Conservation (phyloP, 1,139 yeast species). For the Lodderomyces elongisporus region DNA sequence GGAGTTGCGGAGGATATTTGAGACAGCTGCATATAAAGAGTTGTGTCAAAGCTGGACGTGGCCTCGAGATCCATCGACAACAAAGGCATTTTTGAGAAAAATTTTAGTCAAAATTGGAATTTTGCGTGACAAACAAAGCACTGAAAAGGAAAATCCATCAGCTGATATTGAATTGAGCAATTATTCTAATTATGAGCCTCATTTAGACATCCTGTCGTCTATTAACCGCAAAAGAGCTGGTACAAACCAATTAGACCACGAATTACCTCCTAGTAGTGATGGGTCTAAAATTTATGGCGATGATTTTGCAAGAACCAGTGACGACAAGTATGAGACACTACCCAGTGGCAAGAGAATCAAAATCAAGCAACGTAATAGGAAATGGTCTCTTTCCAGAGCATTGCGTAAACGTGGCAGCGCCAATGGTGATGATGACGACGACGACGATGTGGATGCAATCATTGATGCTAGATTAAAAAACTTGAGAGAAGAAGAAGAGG, state of each 20-base stretch:
- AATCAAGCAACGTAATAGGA: conserved; percentile 23
- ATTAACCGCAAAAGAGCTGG: conserved; percentile 47
- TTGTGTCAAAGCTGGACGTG: conserved; percentile 80
- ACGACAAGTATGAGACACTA: conserved; percentile 43
- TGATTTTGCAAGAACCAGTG: conserved; percentile 19
- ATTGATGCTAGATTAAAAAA: conserved; percentile 47
- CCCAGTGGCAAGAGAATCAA: conserved; percentile 67
- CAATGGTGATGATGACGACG: conserved; percentile 46
- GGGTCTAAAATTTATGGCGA: conserved; percentile 29
- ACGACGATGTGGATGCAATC: conserved; percentile 57
- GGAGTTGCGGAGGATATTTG: conserved; percentile 64
- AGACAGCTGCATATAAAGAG: conserved; percentile 65
- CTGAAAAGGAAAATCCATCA: not conserved
- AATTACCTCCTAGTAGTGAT: conserved; percentile 49
- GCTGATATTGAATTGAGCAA: not conserved
- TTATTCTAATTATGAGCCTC: not conserved
- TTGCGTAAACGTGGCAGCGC: conserved; percentile 26
- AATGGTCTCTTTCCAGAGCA: conserved; percentile 25
- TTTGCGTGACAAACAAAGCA: not conserved
- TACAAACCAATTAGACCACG: conserved; percentile 40
- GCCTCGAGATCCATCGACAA: conserved; percentile 39
- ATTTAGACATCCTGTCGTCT: conserved; percentile 18
- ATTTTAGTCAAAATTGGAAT: conserved; percentile 11
- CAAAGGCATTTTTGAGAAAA: conserved; percentile 13
- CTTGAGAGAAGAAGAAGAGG: conserved; percentile 13